These are phyloP conservation scores for Picochlorum costavermella DNA, from an alignment of 139 green algal genomes.

Conservation along the genomic window DNA sequence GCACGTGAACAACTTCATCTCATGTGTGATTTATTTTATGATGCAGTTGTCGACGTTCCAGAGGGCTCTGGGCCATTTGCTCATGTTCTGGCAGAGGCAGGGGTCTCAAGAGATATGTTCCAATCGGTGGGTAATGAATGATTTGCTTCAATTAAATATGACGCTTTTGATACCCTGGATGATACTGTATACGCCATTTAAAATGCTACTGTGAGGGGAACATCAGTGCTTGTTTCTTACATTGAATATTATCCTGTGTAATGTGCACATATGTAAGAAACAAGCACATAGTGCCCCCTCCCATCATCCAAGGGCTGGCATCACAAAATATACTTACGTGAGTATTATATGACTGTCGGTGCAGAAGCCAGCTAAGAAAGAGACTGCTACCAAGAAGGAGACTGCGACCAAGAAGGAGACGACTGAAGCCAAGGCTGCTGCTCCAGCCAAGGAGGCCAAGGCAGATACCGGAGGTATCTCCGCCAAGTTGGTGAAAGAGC, in stretches of 20 bases:
- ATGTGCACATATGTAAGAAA: conserved; percentile 10
- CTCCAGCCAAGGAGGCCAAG: conserved; percentile 11
- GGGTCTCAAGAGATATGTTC: conserved; percentile 23
- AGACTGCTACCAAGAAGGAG: neutral
- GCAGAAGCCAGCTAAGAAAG: conserved; percentile 6
- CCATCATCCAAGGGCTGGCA: no score
- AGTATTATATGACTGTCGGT: neutral
- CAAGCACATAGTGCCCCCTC: neutral
- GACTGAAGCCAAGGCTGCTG: conserved; percentile 1
- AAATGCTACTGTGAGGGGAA: no score
- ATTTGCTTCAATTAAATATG: neutral
- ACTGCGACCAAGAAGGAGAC: conserved; percentile 4
- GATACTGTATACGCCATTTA: neutral
- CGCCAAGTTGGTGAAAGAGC: conserved; percentile 73
- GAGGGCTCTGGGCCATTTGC: conserved; percentile 6
- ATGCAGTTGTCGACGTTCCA: conserved; percentile 17
- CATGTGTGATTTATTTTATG: neutral
- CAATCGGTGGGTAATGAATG: conserved; percentile 6
- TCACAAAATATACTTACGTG: no score
- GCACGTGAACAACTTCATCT: no score
- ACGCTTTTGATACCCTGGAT: neutral
- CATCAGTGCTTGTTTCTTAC: no score
- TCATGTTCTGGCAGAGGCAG: conserved; percentile 16
- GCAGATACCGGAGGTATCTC: conserved; percentile 42
- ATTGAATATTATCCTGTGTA: neutral